Conservation (phyloP, 2,329 filamentous ascomycete species). For the Paracoccidioides lutzii region DNA sequence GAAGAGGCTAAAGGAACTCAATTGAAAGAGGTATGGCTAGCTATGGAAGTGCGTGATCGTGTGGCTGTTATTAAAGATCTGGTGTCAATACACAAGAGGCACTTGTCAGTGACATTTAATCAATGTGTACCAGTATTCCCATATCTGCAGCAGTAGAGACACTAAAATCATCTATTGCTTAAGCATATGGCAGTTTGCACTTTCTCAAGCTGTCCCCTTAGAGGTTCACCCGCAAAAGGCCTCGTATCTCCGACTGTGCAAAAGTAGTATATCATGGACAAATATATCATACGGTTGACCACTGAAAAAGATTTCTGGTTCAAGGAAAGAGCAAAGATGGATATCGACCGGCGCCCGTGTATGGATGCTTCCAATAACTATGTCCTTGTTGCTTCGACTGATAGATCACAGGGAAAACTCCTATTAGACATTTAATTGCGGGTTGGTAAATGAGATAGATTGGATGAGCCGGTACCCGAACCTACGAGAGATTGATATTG, state of each 20-base stretch:
- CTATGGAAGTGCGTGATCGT: constrained; percentile 7
- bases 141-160: not conserved
- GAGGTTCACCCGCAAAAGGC: constrained; percentile 7
- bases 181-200: not conserved
- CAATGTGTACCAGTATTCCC: not conserved
- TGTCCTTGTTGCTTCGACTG: not conserved
- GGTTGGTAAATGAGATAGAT: constrained; percentile 8
- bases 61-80: constrained; percentile 4
- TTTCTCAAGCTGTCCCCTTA: constrained; percentile 3
- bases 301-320: constrained; percentile 13
- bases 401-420: not conserved
- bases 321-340: constrained; percentile 10
- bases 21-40: not conserved
- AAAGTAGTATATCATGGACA: not conserved
- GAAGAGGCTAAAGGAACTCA: not conserved
- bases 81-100: constrained; percentile 9
- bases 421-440: not conserved
- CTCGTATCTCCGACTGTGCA: not conserved
- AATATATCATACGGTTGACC: constrained; percentile 4
- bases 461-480: constrained; percentile 22
- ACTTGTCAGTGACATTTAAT: not conserved
- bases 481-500: constrained; percentile 14
- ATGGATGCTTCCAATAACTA: not conserved
- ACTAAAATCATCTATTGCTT: not conserved
- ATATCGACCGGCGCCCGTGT: constrained; percentile 15